Evolutionary conservation across 1,284 basidiomycete genomes (phyloP), one percentile per base, ranked within the genome.

Genomic region (Ustilago bromivora): DNA sequence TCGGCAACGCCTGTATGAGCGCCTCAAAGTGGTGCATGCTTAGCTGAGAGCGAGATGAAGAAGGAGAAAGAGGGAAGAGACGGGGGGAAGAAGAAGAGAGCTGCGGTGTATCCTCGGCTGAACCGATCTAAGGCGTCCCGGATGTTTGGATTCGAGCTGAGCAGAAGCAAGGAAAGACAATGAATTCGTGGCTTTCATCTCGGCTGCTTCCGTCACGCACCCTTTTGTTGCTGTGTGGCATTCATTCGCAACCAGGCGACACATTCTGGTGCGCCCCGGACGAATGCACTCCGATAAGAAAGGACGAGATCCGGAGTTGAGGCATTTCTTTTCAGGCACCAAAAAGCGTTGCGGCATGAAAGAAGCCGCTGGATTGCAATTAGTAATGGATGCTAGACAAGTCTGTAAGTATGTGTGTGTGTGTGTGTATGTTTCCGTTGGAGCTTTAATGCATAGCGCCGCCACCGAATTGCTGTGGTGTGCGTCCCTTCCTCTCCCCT

Each of bases 181-280:
- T 51, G 49, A 51, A 51, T 51, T 51, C 49, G 28, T 51, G 49
- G 49, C 49, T 51, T 51, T 51, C 23, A 19, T 9, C 49, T 51
- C 31, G 49, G 2, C 49, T 51, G 49, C 31, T 51, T 32, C 28
- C 23, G 49, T 31, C 49, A 51, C 49, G 23, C 13, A 46, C 2
- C 43, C 23, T 19, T 23, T 19, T n/a, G 43, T 19, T 46, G 43
- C 43, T 19, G 7, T 19, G 7, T 8, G 17, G 13, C 6, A 7
- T 17, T 13, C 40, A 17, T 4, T 13, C 40, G 4, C 8, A 46
- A 46, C 23, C 43, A 46, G 43, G 43, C n/a, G 43, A 46, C 43
- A 46, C 43, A 46, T 19, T 7, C 23, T 46, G n/a, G 11, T 46
- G 43, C 13, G 28, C 32, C 32, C 49, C 49, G 28, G 49, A 51